Base-by-base conservation (phyloP, 352 stramenopile species). In the Globisporangium lucens region DNA sequence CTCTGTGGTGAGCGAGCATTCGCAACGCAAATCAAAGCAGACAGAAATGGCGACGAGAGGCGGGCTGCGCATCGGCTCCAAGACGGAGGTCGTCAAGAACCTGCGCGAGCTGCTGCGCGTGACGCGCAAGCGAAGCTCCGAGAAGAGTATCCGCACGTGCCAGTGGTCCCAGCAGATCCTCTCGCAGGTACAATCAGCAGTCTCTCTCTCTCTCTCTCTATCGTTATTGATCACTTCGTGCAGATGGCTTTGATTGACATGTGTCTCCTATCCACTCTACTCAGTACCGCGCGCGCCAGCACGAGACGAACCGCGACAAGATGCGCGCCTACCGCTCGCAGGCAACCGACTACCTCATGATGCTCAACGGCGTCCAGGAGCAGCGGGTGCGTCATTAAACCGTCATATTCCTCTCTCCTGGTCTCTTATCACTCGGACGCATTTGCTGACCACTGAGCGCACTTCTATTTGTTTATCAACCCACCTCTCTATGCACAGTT, bases 71-170 rank as follows among this genome's bases (percentile, higher is more conserved):
- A 88, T 95, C 66, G 87, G 87, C 69, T 90, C 87, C 63, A 95
- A 95, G 83, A 49, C 76, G 20, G 85, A 93, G 29, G 85, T 90
- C 66, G 65, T 95, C 56, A 93, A 90, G 75, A 90, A 80, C 66
- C 69, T 95, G 67, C 87, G 87, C 58, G 74, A 79, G 57, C 71
- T 95, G 66, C 73, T 95, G 70, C 85, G 84, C 30, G 74, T 93
- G 35, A 72, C 85, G 41, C 83, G 85, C 62, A 69, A 79, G 43
- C 85, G 83, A 63, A 87, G 83, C 33, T 77, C 81, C 17, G 69
- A 83, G 47, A 69, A 78, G 24, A 79, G 66, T 30, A 56, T 87
- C 22, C 75, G 76, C 6, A 66, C 87, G 27, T 91, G 85, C 74
- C 76, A 80, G 62, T 93, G 88, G 73, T 82, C 79, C 15, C 83